phyloP scores from a whole-genome alignment of 108 stramenopile species.

The Nitzschia inconspicua region DNA sequence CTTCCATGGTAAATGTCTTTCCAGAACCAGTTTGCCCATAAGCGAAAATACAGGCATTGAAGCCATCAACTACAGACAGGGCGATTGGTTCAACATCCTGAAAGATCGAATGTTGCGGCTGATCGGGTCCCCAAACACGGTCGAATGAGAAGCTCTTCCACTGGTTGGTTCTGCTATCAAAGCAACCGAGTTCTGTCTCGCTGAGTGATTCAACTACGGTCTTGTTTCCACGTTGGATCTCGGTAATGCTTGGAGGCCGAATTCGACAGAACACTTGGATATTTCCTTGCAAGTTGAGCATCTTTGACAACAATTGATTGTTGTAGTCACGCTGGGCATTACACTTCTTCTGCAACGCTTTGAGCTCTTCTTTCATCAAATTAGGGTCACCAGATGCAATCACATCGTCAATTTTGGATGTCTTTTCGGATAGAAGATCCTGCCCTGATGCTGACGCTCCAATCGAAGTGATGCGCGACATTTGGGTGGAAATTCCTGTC shows the following conservation, averaged over 20 bases:
- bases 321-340: conserved; percentile 82
- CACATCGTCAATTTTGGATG: conserved; percentile 57
- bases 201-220: conserved; percentile 78
- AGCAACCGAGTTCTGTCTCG: conserved; percentile 87
- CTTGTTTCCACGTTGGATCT: conserved; percentile 69
- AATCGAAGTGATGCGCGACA: conserved; percentile 45
- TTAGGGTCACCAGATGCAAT: conserved; percentile 49
- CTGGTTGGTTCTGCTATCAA: conserved; percentile 68
- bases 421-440: conserved; percentile 26
- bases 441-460: conserved; percentile 3
- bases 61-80: conserved; percentile 94
- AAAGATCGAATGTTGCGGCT: conserved; percentile 85
- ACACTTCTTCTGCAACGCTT: conserved; percentile 60
- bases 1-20: conserved; percentile 92
- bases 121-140: conserved; percentile 94
- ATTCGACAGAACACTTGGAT: conserved; percentile 91
- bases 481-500: conserved; percentile 39
- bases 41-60: conserved; percentile 99
- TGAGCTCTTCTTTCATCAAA: conserved; percentile 62
- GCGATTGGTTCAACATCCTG: conserved; percentile 94
- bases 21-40: conserved; percentile 95
- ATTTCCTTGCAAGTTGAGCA: conserved; percentile 86
- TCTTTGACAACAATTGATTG: conserved; percentile 82
- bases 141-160: conserved; percentile 91
- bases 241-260: conserved; percentile 71